phyloP scores from a whole-genome alignment of 2,329 filamentous ascomycete genomes.

The Alternaria postmessia region DNA sequence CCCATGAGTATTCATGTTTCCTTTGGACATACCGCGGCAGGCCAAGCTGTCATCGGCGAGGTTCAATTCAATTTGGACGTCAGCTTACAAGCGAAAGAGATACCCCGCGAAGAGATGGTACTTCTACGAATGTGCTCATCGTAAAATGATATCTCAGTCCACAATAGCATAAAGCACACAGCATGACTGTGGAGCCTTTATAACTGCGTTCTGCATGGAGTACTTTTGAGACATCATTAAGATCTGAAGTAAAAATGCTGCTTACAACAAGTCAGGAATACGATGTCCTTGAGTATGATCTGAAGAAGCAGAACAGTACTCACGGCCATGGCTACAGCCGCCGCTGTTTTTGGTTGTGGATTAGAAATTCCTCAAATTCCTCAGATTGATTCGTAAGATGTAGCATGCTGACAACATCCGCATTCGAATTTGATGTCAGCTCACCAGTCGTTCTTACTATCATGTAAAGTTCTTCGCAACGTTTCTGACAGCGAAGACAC shows the following conservation, averaged over 20 bases:
- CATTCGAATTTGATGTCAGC: not conserved
- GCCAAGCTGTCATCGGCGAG: not conserved
- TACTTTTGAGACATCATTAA: too few species aligned
- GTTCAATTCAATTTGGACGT: not conserved
- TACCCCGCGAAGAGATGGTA: not conserved
- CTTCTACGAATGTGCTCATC: not conserved
- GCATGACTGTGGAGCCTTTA: not conserved
- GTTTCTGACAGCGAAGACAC: too few species aligned
- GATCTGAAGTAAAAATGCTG: too few species aligned
- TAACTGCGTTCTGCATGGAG: too few species aligned
- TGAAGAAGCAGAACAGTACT: not conserved
- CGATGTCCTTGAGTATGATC: not conserved
- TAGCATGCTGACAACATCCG: not conserved
- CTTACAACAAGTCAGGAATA: not conserved
- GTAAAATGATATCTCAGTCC: fast-evolving
- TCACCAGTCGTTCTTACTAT: not conserved
- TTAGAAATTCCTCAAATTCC: not conserved
- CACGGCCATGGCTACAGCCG: not conserved
- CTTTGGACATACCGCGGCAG: not conserved
- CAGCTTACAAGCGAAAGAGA: not conserved
- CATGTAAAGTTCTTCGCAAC: too few species aligned
- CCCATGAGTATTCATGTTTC: not conserved
- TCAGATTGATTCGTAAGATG: not conserved
- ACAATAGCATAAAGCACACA: not conserved
- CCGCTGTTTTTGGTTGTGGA: not conserved